phyloP scores from a whole-genome alignment of 192 early-diverging fungal species.

The Backusella parvicylindrica region DNA sequence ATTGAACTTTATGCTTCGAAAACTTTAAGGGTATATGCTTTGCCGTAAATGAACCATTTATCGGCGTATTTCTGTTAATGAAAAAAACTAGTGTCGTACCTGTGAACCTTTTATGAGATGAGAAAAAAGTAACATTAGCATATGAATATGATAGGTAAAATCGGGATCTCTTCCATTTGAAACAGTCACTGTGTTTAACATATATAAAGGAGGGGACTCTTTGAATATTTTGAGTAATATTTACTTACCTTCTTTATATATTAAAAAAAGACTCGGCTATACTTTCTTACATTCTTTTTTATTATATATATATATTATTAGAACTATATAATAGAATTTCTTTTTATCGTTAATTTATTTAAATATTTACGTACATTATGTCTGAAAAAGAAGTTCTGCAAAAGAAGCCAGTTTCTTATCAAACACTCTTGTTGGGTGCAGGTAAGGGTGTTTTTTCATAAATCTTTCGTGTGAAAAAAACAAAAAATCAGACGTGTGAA shows the following conservation, averaged over 20 bases:
- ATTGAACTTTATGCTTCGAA: neutral
- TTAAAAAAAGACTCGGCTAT: neutral
- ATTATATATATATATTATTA: too few relatives aligned
- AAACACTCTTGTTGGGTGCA: conserved; percentile 86
- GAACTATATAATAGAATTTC: too few relatives aligned
- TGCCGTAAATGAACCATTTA: neutral
- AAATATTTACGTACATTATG: neutral
- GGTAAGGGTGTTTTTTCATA: conserved; percentile 50
- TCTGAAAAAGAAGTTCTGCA: conserved; percentile 31
- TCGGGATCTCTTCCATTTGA: neutral
- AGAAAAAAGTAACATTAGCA: neutral
- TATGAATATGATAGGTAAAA: neutral
- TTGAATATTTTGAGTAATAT: neutral
- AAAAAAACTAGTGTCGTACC: neutral
- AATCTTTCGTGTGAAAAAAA: neutral
- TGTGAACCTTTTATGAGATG: neutral
- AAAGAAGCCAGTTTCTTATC: conserved; percentile 87
- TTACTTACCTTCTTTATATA: neutral
- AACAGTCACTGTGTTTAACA: neutral
- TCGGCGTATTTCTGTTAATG: neutral
- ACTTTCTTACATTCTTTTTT: neutral
- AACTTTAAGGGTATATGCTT: neutral
- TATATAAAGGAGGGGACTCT: neutral
- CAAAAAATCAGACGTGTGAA: neutral
- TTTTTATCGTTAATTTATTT: neutral